Conservation (phyloP, 495 filamentous ascomycete species). For the Glarea lozoyensis region DNA sequence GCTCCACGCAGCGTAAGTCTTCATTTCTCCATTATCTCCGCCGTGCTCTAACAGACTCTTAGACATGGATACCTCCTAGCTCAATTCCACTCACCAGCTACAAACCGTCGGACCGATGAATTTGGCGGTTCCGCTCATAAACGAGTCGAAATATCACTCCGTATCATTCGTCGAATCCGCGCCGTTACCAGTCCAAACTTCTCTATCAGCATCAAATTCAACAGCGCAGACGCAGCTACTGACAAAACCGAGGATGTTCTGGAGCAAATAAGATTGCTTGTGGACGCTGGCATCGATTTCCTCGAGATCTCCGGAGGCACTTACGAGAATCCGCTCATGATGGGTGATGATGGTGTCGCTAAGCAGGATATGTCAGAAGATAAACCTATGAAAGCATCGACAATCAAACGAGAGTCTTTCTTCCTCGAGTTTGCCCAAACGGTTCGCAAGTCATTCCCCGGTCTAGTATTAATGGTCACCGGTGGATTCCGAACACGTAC, state of each 20-base stretch:
- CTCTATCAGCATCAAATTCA: conserved; percentile 53
- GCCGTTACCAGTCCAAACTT: conserved; percentile 38
- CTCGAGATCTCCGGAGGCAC: conserved; percentile 52
- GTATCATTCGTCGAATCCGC: conserved; percentile 33
- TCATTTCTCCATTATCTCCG: conserved; percentile 23
- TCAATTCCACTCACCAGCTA: conserved; percentile 52
- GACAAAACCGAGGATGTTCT: conserved; percentile 38
- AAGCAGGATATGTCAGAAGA: conserved; percentile 20
- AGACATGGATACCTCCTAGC: conserved; percentile 61
- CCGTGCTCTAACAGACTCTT: conserved; percentile 31
- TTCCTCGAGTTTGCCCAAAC: conserved; percentile 48
- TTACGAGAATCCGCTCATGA: conserved; percentile 43
- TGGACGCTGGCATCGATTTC: conserved; percentile 49
- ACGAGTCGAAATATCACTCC: conserved; percentile 43
- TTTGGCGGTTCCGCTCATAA: conserved; percentile 54
- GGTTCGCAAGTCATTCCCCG: conserved; percentile 34
- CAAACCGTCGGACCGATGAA: conserved; percentile 51
- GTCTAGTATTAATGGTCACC: conserved; percentile 34
- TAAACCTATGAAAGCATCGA: conserved; percentile 20
- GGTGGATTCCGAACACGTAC: conserved; percentile 45
- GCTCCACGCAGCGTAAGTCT: conserved; percentile 51
- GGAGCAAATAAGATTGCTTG: conserved; percentile 42
- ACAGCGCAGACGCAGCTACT: conserved; percentile 41
- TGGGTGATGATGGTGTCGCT: background rate
- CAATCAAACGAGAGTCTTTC: conserved; percentile 48